Evolutionary conservation across 257 asterid species (phyloP).

Genomic region (Paraleonurus japonicus): DNA sequence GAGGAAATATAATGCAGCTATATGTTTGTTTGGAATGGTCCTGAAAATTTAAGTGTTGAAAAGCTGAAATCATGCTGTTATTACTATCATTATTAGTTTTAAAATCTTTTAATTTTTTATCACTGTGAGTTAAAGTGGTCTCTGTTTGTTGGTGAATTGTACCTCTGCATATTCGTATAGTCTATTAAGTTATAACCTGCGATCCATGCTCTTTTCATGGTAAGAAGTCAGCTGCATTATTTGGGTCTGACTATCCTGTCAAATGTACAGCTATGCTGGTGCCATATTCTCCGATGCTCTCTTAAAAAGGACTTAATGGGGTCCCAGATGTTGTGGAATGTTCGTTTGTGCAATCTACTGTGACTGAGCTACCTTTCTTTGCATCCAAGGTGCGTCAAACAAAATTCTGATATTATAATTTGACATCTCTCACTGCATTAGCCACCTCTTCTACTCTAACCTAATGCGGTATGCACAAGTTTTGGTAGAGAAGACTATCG

Average conservation of each 20-base stretch:
- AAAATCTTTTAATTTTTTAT: background rate
- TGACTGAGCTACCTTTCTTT: constrained; percentile 76
- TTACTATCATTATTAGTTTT: too few species aligned
- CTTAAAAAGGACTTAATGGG: constrained; percentile 86
- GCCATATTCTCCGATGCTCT: constrained; percentile 93
- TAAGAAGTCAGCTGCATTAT: constrained; percentile 9
- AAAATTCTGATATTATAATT: too few species aligned
- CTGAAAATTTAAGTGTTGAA: too few species aligned
- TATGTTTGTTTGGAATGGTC: too few species aligned
- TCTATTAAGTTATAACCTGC: background rate
- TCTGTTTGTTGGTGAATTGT: background rate
- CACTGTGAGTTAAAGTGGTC: background rate
- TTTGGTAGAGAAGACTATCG: too few species aligned
- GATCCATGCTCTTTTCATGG: background rate
- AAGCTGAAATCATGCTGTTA: background rate
- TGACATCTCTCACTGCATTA: background rate
- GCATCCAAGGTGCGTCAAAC: constrained; percentile 59
- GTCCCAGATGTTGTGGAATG: constrained; percentile 84
- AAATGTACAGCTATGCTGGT: constrained; percentile 73
- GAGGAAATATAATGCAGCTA: too few species aligned
- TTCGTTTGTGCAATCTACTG: constrained; percentile 65
- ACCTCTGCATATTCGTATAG: background rate
- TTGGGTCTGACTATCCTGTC: constrained; percentile 1
- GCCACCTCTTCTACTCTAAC: background rate
- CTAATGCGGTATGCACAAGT: background rate